phyloP scores from a whole-genome alignment of 2,329 filamentous ascomycete species.

The Clonostachys byssicola region DNA sequence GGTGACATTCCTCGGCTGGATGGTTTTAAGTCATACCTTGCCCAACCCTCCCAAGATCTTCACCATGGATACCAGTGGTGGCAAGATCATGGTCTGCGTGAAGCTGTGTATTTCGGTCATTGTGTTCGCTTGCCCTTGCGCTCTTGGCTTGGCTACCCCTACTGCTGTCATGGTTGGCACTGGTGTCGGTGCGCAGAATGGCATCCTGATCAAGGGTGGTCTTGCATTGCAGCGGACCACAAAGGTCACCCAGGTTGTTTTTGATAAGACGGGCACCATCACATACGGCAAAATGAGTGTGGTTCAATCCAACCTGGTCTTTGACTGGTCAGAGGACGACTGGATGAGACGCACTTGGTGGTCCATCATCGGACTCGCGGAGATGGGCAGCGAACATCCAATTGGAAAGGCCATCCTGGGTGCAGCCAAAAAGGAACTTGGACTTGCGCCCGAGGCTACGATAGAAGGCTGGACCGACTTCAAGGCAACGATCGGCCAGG shows the following conservation, averaged over 20 bases:
- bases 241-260: slow-evolving; percentile 82
- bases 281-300: slow-evolving; percentile 96
- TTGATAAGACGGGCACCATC: slow-evolving; percentile 95
- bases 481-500: slow-evolving; percentile 75
- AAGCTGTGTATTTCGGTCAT: slow-evolving; percentile 98
- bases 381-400: slow-evolving; percentile 94
- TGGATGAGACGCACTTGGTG: slow-evolving; percentile 80
- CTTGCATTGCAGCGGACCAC: slow-evolving; percentile 88
- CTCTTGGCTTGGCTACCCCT: slow-evolving; percentile 90
- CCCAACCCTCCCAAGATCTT: slow-evolving; percentile 87
- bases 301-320: slow-evolving; percentile 62
- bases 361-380: slow-evolving; percentile 91
- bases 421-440: slow-evolving; percentile 72
- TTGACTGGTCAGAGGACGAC: slow-evolving; percentile 65
- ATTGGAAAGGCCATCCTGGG: slow-evolving; percentile 83
- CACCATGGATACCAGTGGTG: slow-evolving; percentile 72
- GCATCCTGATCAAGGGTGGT: slow-evolving; percentile 96
- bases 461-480: slow-evolving; percentile 87
- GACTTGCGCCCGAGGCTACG: slow-evolving; percentile 64
- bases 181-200: slow-evolving; percentile 91
- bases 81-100: slow-evolving; percentile 92
- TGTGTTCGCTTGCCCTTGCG: slow-evolving; percentile 95
- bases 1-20: slow-evolving; percentile 85
- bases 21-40: slow-evolving; percentile 87
- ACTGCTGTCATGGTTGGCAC: slow-evolving; percentile 99